Evolutionary conservation across 805 yeast genomes (phyloP), one percentile per base, ranked within the genome.

Genomic region (Tetrapisispora nanseiensis): DNA sequence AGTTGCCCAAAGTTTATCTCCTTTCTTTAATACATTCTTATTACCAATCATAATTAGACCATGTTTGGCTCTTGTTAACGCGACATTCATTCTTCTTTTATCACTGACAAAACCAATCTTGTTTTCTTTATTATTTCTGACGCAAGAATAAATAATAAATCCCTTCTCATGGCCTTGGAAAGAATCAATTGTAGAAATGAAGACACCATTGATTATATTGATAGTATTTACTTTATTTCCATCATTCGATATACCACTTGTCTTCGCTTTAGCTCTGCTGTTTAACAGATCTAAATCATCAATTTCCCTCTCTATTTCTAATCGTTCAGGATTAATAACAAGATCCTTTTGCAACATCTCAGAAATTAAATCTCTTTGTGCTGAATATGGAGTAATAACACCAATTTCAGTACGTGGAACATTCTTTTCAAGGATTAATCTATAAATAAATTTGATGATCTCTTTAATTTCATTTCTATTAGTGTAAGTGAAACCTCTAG

Each of bases 81-180:
- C 86, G 41, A 81, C 87, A 47, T 81, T 81, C 60, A 81, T 61
- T 54, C 87, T 68, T 54, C 86, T 65, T 34, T 64, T 61, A 52
- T 81, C 87, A 40, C 63, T 68, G 40, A 80, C 65, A 57, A 80
- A 80, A 22, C 87, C 86, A 45, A 80, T 73, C 43, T 68, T 75
- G 22, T 67, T 55, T n/a, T 59, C 58, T 21, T 47, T 45, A 53
- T 80, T 80, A 18, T 79, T 75, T 52, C 96, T 71, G 26, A 86
- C 95, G 54, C 92, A 76, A 3, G 92, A 78, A 46, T 86, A 67
- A 19, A 87, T 72, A 31, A 86, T 50, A 37, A 92, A 77, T 48
- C 90, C 97, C 61, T 90, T 92, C 58, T 92, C 99, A 62, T 92
- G 97, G 49, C 95, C 95, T 63, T 86, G 95, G 66, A 86, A 86